Base-by-base conservation (phyloP, 768 basidiomycete genomes). In the Leccinum rimulosum region DNA sequence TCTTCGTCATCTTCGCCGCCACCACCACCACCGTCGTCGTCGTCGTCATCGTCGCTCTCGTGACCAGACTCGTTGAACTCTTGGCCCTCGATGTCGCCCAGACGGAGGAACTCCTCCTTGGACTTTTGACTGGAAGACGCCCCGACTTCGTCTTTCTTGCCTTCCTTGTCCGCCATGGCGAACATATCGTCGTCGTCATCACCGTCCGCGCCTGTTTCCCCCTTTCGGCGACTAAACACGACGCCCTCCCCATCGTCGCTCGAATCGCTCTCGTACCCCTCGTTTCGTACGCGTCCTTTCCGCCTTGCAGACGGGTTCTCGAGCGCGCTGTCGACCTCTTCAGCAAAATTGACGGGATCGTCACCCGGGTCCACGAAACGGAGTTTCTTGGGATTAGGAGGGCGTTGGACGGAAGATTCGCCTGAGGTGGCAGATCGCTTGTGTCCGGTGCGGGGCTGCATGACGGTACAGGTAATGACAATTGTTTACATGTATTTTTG, bases 71-170 rank as follows among this genome's bases (percentile, higher is more conserved):
- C 68, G 60, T 73, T 66, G 27, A 99, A 98, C 70, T 95, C 95
- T 71, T 99, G 97, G 0, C 97, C 97, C 73, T 98, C 95, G 67
- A 98, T 96, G 70, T 99, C 96, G 7, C 93, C 93, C 17, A 98
- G 77, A 52, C 91, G 82, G 73, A 99, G 76, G 71, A 82, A 97
- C 68, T 86, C 84, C 62, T 86, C 82, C 68, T 84, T 83, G 63
- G 85, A 82, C 68, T 84, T 83, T 74, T 85, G 80, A 69, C 75
- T 85, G 74, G 80, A 82, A 55, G 63, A 62, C 35, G 64, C 64
- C n/a, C 74, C 77, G 11, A 79, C 76, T 19, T 76, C 68, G 47
- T 74, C 73, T 38, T 75, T 76, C 65, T 81, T 81, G 47, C 83
- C 81, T 50, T 82, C 82, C 63, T 83, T 84, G 59, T 86, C 84